Evolutionary conservation across 2,329 filamentous ascomycete genomes (phyloP).

Genomic region (Apiospora aurea): DNA sequence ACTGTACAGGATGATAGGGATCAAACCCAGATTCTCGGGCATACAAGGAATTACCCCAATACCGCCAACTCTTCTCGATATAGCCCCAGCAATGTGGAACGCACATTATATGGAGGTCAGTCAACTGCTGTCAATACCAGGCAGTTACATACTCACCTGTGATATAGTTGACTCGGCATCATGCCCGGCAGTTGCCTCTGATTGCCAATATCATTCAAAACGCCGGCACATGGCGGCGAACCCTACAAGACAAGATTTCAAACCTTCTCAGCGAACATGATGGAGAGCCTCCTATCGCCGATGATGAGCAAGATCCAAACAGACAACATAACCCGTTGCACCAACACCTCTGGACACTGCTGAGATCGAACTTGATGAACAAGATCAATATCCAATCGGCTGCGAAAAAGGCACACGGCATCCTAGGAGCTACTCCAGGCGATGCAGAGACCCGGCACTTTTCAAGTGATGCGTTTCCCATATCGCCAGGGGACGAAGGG

Average conservation of each 20-base stretch:
- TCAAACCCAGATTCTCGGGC: constrained; percentile 32
- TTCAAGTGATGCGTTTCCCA: neutral
- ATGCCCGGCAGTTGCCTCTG: neutral
- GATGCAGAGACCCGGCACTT: neutral
- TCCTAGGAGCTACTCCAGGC: neutral
- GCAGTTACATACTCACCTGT: neutral
- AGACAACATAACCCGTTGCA: neutral
- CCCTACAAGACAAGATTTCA: constrained; percentile 5
- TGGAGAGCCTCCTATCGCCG: neutral
- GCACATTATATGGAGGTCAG: constrained; percentile 41
- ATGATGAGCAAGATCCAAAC: neutral
- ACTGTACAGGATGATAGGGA: constrained; percentile 39
- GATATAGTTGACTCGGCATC: neutral
- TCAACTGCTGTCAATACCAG: neutral
- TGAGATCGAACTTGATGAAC: neutral
- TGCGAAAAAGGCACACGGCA: neutral
- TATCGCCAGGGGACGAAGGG: neutral
- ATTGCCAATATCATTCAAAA: constrained; percentile 1
- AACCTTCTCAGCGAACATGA: neutral
- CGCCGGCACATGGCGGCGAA: constrained; percentile 1
- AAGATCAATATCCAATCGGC: neutral
- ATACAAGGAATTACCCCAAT: constrained; percentile 28
- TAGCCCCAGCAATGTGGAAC: constrained; percentile 45
- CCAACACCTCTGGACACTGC: neutral
- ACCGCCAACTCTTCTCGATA: constrained; percentile 33